Evolutionary conservation across 2,329 filamentous ascomycete species (phyloP).

Genomic region (Thyridium curvatum): DNA sequence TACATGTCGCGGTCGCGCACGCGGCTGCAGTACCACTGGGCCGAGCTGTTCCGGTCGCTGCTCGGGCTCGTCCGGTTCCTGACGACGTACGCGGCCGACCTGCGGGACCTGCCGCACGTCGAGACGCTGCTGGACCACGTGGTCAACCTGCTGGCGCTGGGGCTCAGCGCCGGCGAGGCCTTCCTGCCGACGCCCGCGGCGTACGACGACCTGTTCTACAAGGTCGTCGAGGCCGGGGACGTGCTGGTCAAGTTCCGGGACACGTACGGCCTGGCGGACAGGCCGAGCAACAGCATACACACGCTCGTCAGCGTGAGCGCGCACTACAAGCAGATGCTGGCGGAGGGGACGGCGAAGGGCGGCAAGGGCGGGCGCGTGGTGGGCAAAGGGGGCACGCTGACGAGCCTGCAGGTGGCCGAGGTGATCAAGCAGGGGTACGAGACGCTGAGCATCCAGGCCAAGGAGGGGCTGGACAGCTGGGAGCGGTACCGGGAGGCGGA

Average conservation of each 20-base stretch:
- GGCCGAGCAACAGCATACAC: constrained; percentile 66
- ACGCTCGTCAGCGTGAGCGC: constrained; percentile 75
- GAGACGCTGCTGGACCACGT: constrained; percentile 68
- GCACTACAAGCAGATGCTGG: constrained; percentile 82
- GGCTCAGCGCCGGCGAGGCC: constrained; percentile 78
- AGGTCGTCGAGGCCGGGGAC: constrained; percentile 87
- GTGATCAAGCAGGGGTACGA: constrained; percentile 97
- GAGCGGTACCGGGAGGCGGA: constrained; percentile 83
- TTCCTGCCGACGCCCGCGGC: constrained; percentile 83
- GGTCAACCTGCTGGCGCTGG: constrained; percentile 76
- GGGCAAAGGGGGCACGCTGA: constrained; percentile 52
- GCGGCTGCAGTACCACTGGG: constrained; percentile 86
- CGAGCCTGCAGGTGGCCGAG: constrained; percentile 75
- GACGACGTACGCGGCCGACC: constrained; percentile 74
- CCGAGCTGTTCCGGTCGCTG: constrained; percentile 85
- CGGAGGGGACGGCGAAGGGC: constrained; percentile 39
- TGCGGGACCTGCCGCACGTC: constrained; percentile 64
- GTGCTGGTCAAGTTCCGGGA: constrained; percentile 76
- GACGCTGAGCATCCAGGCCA: constrained; percentile 83
- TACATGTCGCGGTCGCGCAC: constrained; percentile 78
- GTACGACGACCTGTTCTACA: constrained; percentile 98
- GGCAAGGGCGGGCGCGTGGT: constrained; percentile 31
- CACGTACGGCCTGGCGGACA: constrained; percentile 57
- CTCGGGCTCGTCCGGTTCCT: constrained; percentile 86
- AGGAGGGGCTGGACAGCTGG: constrained; percentile 81